These are phyloP conservation scores for Mallotus nudiflorus DNA, from an alignment of 345 rosid species.

Conservation along the genomic window DNA sequence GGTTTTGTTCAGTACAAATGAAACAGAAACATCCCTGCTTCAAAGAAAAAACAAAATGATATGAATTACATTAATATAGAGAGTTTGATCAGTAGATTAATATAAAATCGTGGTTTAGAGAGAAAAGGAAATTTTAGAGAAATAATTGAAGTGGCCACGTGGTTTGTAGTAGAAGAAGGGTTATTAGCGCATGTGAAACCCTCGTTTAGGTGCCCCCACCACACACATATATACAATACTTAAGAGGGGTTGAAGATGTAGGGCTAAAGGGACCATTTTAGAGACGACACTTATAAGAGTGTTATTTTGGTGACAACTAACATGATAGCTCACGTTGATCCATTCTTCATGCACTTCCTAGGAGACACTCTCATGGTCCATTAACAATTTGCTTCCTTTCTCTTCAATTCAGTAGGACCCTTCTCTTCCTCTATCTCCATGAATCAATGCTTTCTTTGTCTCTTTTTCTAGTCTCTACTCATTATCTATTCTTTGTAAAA, in stretches of 20 bases:
- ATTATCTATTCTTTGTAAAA: constrained; percentile 7
- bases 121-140: background rate
- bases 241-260: constrained; percentile 11
- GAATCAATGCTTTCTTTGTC: constrained; percentile 27
- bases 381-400: constrained; percentile 37
- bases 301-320: constrained; percentile 39
- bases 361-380: constrained; percentile 46
- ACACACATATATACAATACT: constrained; percentile 6
- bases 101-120: background rate
- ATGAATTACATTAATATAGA: too few species aligned
- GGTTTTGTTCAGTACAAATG: constrained; percentile 1
- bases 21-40: background rate
- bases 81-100: background rate
- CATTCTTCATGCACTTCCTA: constrained; percentile 42
- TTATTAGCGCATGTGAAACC: constrained; percentile 53
- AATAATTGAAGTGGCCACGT: constrained; percentile 46
- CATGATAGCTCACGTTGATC: constrained; percentile 59
- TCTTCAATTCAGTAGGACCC: constrained; percentile 39
- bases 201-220: constrained; percentile 46
- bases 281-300: background rate
- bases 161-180: constrained; percentile 50
- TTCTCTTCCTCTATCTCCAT: background rate
- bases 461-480: constrained; percentile 14
- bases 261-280: constrained; percentile 26
- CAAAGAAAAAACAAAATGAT: too few species aligned